Percentiles rank a stretch among this genome's conserved stretches.
phyloP scores from a whole-genome alignment of 495 filamentous ascomycete genomes.

The Endocarpon pusillum region DNA sequence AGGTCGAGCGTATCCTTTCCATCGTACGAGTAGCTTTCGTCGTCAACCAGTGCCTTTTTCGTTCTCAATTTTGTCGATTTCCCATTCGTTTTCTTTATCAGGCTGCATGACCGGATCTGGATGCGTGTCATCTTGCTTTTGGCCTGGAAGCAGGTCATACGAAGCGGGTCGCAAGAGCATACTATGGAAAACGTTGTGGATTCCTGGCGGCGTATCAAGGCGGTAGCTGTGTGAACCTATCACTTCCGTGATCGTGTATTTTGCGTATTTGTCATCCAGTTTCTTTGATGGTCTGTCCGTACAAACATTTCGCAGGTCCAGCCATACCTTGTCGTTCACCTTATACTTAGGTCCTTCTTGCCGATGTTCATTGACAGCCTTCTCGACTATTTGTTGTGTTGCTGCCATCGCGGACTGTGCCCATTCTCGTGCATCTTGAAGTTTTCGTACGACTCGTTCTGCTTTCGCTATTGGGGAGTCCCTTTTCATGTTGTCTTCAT shows the following conservation, averaged over 20 bases:
- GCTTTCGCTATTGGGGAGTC: background rate
- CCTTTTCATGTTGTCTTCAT: background rate
- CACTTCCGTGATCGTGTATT: constrained; percentile 6
- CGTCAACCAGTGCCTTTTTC: background rate
- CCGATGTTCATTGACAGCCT: background rate
- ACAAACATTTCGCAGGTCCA: constrained; percentile 5
- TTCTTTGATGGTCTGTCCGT: constrained; percentile 6
- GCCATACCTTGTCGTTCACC: constrained; percentile 9
- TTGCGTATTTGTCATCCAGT: constrained; percentile 4
- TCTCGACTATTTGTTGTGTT: background rate
- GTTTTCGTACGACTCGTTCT: background rate
- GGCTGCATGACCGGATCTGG: background rate
- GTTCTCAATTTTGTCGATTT: constrained; percentile 1
- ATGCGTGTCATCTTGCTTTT: constrained; percentile 1
- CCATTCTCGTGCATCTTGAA: background rate
- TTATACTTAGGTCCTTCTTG: background rate
- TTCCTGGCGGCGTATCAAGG: constrained; percentile 4
- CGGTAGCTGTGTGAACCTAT: constrained; percentile 5
- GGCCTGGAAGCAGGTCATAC: constrained; percentile 4
- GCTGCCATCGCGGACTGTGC: background rate
- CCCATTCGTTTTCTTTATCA: constrained; percentile 3
- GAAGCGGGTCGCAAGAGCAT: constrained; percentile 5
- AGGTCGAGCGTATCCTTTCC: constrained; percentile 2
- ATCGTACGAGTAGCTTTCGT: constrained; percentile 1
- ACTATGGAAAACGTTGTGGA: constrained; percentile 6